These are phyloP conservation scores for Centrapalus pauciflorus DNA, from an alignment of 129 eudicot genomes.

Conservation along the genomic window DNA sequence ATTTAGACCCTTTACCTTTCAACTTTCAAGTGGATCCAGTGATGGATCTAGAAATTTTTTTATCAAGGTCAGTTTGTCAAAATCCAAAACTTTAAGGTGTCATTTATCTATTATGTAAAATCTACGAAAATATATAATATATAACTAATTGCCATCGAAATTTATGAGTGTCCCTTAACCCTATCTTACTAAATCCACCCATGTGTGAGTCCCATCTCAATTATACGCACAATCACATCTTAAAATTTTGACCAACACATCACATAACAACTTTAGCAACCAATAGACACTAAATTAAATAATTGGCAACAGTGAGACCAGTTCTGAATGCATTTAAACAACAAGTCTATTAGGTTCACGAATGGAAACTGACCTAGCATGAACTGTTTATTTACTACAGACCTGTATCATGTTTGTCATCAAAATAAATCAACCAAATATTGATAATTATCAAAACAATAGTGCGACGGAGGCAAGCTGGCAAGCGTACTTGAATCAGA, in stretches of 20 bases:
- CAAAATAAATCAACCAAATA: constrained; percentile 1
- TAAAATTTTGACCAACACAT: neutral
- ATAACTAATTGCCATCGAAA: no score
- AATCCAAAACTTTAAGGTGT: no score
- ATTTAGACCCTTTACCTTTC: neutral
- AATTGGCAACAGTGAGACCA: constrained; percentile 3
- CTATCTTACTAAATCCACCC: no score
- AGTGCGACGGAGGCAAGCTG: constrained; percentile 9
- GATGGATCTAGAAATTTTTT: no score
- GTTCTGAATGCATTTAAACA: neutral
- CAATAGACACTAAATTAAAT: neutral
- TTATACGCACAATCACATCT: neutral
- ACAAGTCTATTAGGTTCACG: neutral
- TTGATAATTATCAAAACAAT: neutral
- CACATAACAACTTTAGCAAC: neutral
- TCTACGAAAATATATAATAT: no score
- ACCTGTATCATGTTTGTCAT: constrained; percentile 6
- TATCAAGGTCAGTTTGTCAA: no score
- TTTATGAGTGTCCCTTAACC: no score
- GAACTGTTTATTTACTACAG: neutral
- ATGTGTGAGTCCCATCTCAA: neutral
- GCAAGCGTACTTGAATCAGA: constrained; percentile 7
- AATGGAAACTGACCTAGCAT: constrained; percentile 12
- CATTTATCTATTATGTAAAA: no score
- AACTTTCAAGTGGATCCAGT: no score